Evolutionary conservation across 257 asterid genomes (phyloP).

Genomic region (Solanum pennellii): DNA sequence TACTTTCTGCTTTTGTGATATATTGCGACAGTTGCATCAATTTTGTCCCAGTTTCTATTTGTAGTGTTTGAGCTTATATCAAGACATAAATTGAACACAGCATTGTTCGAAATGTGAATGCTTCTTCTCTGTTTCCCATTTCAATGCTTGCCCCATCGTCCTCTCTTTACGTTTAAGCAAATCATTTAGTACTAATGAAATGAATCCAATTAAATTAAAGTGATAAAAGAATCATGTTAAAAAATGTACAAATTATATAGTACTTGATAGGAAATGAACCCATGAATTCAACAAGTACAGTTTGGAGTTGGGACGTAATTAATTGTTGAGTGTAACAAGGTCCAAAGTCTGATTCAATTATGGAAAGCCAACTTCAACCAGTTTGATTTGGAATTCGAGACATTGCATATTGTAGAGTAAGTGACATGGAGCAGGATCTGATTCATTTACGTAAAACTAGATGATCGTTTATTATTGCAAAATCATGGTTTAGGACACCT

Average conservation of each 20-base stretch:
- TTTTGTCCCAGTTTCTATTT: neutral
- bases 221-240: too few relatives aligned
- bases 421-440: neutral
- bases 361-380: neutral
- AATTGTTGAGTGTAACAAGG: neutral
- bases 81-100: neutral
- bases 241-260: too few relatives aligned
- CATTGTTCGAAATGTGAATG: neutral
- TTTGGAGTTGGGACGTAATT: neutral
- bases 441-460: neutral
- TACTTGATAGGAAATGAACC: too few relatives aligned
- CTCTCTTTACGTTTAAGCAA: neutral
- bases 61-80: neutral
- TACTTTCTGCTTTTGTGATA: neutral
- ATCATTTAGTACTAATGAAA: neutral
- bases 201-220: neutral
- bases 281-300: neutral
- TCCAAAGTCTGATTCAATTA: neutral
- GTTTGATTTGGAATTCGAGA: neutral
- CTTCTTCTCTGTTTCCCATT: neutral
- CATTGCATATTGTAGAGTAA: neutral
- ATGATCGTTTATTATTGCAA: neutral
- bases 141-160: neutral
- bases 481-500: neutral
- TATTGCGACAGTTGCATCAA: neutral